Percentiles rank a stretch among this genome's conserved stretches.
Evolutionary conservation across 73 alveolate genomes (phyloP).

Genomic region (Uronychia binucleata): DNA sequence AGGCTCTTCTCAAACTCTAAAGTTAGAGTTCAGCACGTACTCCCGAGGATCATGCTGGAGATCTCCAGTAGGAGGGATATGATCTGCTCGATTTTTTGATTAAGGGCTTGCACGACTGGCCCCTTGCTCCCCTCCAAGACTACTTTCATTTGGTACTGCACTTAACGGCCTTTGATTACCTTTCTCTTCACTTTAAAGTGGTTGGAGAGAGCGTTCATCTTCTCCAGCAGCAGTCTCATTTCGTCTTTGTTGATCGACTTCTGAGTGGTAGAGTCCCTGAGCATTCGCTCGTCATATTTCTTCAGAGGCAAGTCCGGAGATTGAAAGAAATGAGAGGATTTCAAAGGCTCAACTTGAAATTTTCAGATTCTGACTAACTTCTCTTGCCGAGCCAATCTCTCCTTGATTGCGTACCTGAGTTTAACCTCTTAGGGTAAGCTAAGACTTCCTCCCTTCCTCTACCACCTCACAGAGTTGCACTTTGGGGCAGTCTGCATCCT

Average conservation of each 20-base stretch:
- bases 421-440: too few species aligned
- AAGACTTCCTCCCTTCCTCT: too few species aligned
- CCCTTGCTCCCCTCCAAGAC: neutral
- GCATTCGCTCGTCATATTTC: neutral
- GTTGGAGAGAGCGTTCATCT: neutral
- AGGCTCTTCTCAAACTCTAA: neutral
- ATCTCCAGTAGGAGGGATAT: neutral
- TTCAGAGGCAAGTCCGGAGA: neutral
- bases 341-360: neutral
- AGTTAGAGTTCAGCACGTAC: neutral
- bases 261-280: neutral
- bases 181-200: neutral
- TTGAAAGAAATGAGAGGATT: neutral
- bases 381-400: neutral
- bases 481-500: too few species aligned
- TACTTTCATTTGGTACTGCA: neutral
- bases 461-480: too few species aligned
- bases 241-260: neutral
- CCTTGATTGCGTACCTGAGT: neutral
- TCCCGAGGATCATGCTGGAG: neutral
- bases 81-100: neutral
- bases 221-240: neutral
- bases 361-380: neutral
- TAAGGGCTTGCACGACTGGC: neutral
- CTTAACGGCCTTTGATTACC: neutral